Base-by-base conservation (phyloP, 73 alveolate genomes). In the Stentor coeruleus region DNA sequence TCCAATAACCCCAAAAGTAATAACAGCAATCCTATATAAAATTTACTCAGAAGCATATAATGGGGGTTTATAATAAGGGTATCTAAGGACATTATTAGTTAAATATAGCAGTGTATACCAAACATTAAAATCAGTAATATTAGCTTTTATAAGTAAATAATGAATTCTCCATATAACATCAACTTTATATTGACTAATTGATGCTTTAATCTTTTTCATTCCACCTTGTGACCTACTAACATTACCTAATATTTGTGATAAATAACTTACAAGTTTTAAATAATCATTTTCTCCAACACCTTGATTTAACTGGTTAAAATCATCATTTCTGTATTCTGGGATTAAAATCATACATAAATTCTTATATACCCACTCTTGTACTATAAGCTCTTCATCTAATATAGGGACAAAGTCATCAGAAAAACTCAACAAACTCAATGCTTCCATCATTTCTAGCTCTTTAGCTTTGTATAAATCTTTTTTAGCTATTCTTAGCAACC, bases 151-250 rank as follows among this genome's bases (percentile, higher is more conserved):
- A 49, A 49, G 66, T 31, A 33, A 20, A 26, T 20, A 33, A 2
- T 66, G 79, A 26, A 33, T 2, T 66, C 79, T 20, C 37, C 79
- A 66, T 28, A 66, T 20, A 0, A 66, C 37, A 2, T 66, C 79
- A 66, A 20, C 11, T 20, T 66, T 20, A 66, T 33, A 66, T 28
- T 20, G 15, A 15, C 33, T 26, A 26, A 66, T 66, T 66, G 79
- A 66, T 1, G 79, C 36, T 14, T 28, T 66, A 15, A 66, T 66
- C 33, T 66, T 40, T 11, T 66, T 40, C 20, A 66, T 66, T 31
- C 79, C 79, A 1, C 79, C 79, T 2, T 66, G 79, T 28, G 79
- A 20, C 41, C 37, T 66, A 2, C 79, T 66, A 11, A 31, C 37
- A 2, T 66, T 66, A 1, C n/a, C 79, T 33, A 66, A 66, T 14